Conservation (phyloP, 768 basidiomycete species). For the Inosperma sp. region DNA sequence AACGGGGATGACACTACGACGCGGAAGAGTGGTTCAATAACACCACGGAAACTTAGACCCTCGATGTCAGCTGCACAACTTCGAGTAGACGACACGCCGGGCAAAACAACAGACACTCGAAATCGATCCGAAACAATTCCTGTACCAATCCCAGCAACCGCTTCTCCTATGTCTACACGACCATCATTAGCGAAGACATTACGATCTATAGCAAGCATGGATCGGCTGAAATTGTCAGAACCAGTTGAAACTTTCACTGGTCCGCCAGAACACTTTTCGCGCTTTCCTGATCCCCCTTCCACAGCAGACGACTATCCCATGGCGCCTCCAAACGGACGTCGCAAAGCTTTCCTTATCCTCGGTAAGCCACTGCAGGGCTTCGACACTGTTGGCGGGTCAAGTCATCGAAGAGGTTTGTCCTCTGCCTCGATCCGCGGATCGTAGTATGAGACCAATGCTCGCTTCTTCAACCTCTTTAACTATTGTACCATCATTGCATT, state of each 20-base stretch:
- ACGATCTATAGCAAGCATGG: conserved; percentile 34
- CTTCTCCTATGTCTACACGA: conserved; percentile 45
- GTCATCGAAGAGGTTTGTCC: conserved; percentile 52
- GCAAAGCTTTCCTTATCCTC: conserved; percentile 66
- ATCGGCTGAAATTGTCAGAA: conserved; percentile 40
- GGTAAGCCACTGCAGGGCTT: conserved; percentile 47
- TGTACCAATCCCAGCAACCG: conserved; percentile 39
- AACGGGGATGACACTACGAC: conserved; percentile 53
- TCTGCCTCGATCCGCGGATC: conserved; percentile 47
- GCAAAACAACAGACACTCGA: conserved; percentile 45
- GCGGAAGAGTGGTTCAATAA: conserved; percentile 47
- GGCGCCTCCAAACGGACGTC: conserved; percentile 50
- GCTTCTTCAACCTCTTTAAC: neutral
- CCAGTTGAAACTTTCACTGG: conserved; percentile 49
- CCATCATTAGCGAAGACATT: conserved; percentile 31
- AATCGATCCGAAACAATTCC: conserved; percentile 69
- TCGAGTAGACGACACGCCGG: conserved; percentile 39
- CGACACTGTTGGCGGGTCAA: conserved; percentile 32
- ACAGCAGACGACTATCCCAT: conserved; percentile 44
- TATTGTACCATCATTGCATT: conserved; percentile 22
- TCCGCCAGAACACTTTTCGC: conserved; percentile 65
- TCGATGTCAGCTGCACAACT: conserved; percentile 78
- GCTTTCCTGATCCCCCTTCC: conserved; percentile 64
- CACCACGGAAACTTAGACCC: conserved; percentile 61
- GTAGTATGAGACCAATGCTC: conserved; percentile 19